Base-by-base conservation (phyloP, 495 filamentous ascomycete species). In the Talaromyces ruber region DNA sequence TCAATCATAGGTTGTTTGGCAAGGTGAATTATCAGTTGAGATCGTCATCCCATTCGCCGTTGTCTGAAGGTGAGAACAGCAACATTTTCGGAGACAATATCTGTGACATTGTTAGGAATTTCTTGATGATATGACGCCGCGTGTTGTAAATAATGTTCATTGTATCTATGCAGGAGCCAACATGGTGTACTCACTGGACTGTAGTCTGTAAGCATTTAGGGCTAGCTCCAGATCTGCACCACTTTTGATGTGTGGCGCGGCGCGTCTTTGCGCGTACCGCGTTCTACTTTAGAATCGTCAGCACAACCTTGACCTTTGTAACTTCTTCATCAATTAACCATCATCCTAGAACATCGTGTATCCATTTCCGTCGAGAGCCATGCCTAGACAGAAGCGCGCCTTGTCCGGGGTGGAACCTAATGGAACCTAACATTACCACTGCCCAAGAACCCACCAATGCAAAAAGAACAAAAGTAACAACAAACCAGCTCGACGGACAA, bases 371-470 rank as follows among this genome's bases (percentile, higher is more conserved):
- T 12, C 39, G 39, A 47, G 2, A 47, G 39, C 16, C 29, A 58
- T 58, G 55, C 29, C 55, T 30, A 34, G 29, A 58, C 11, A 5
- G 39, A 58, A 58, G 55, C 55, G 55, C 55, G 18, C 55, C 32
- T 34, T 58, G 18, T 29, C 55, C 29, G 55, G 32, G 32, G 9
- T 22, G 12, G 29, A 58, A 8, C 28, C 29, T 2, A 34, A 58
- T 25, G 2, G 21, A 26, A 26, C 6, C 30, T 32, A 32, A 32
- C 30, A 21, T 58, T 8, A 11, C 55, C 14, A 6, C 29, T 6
- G 7, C 52, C 29, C 29, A 34, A 30, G 32, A 58, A 22, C 29
- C 55, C 12, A 18, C 55, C 6, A 58, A 22, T 32, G 21, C 3
- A 14, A 58, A 58, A 58, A 34, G 28, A 22, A 24, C 24, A 5